Evolutionary conservation across 1,284 basidiomycete species (phyloP).

Genomic region (Anthracocystis walkeri): DNA sequence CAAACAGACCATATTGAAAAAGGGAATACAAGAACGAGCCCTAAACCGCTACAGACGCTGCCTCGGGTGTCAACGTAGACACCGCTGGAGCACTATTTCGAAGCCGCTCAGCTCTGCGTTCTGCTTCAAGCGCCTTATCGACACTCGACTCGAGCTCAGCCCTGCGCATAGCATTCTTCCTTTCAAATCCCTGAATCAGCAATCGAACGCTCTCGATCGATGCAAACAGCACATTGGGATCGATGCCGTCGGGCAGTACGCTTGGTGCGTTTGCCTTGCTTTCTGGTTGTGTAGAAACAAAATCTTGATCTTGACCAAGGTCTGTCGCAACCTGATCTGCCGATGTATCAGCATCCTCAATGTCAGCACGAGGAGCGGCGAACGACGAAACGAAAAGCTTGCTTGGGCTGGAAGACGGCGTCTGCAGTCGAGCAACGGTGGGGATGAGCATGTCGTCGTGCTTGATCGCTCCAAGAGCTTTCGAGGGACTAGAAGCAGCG

Average conservation of each 20-base stretch:
- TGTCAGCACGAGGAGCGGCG: neutral
- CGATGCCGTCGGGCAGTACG: slow-evolving; percentile 19
- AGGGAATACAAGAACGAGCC: neutral
- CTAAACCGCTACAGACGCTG: slow-evolving; percentile 5
- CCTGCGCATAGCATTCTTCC: slow-evolving; percentile 47
- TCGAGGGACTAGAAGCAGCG: slow-evolving; percentile 24
- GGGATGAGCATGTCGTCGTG: slow-evolving; percentile 51
- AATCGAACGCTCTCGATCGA: slow-evolving; percentile 53
- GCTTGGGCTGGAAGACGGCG: slow-evolving; percentile 33
- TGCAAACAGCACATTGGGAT: slow-evolving; percentile 39
- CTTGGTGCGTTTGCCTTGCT: neutral
- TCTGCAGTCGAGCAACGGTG: slow-evolving; percentile 40
- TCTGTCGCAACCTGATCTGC: slow-evolving; percentile 1
- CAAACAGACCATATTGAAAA: too few species aligned
- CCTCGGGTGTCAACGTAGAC: neutral
- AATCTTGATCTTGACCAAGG: neutral
- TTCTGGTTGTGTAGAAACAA: neutral
- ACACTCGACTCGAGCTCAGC: slow-evolving; percentile 49
- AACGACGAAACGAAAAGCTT: slow-evolving; percentile 30
- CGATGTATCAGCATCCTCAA: slow-evolving; percentile 2
- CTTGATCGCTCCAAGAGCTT: slow-evolving; percentile 30
- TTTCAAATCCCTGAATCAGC: slow-evolving; percentile 49
- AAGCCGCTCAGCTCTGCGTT: slow-evolving; percentile 33
- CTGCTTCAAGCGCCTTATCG: slow-evolving; percentile 40
- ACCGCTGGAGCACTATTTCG: slow-evolving; percentile 10